Evolutionary conservation across 2,329 filamentous ascomycete genomes (phyloP).

Genomic region (Thielaviopsis musarum): DNA sequence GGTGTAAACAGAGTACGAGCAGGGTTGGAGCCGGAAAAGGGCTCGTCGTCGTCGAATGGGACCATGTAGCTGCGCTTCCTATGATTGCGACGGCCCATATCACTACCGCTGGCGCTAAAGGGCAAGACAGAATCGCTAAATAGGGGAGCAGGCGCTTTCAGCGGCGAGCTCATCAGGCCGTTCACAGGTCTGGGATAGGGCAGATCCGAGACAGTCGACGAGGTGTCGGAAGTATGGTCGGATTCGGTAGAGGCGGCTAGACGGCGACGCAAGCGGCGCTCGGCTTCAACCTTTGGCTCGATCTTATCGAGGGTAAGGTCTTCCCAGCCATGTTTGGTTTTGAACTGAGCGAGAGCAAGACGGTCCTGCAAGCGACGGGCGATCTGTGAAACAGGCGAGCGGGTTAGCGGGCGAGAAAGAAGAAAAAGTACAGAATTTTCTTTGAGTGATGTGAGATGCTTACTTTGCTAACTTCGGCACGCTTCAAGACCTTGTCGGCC

Average conservation of each 20-base stretch:
- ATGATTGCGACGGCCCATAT: conserved; percentile 22
- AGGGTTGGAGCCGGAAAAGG: conserved; percentile 15
- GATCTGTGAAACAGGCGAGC: conserved; percentile 43
- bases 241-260: conserved; percentile 29
- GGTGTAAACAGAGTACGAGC: conserved; percentile 28
- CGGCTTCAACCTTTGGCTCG: conserved; percentile 67
- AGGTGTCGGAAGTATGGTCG: conserved; percentile 73
- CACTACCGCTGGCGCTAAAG: conserved; percentile 50
- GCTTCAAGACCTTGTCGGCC: conserved; percentile 51
- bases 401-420: neutral
- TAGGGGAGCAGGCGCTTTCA: conserved; percentile 50
- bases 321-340: conserved; percentile 90
- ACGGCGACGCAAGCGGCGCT: conserved; percentile 57
- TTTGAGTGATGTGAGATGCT: conserved; percentile 14
- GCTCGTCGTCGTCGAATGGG: conserved; percentile 33
- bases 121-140: conserved; percentile 64
- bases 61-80: conserved; percentile 47
- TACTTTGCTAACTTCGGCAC: conserved; percentile 63
- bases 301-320: conserved; percentile 73
- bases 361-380: conserved; percentile 84
- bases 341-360: conserved; percentile 89
- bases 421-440: neutral
- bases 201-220: conserved; percentile 65
- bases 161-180: conserved; percentile 65
- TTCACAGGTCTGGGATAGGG: conserved; percentile 41